Conservation (phyloP, 164 flowering plant species). For the Dillenia turbinata region DNA sequence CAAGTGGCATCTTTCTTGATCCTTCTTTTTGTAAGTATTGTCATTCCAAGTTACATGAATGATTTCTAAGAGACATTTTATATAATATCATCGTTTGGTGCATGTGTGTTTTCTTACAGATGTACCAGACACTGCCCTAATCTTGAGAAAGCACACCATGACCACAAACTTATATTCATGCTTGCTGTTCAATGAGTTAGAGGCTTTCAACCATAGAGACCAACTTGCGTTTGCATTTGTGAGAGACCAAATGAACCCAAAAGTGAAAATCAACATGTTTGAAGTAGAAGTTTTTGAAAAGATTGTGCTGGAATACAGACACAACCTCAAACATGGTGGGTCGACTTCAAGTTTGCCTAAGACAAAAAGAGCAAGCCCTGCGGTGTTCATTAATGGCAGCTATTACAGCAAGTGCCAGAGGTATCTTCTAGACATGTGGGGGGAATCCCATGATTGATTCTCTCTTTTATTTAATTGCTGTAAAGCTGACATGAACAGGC, state of each 20-base stretch:
- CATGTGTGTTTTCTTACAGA: slow-evolving; percentile 34
- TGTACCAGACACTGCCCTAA: slow-evolving; percentile 90
- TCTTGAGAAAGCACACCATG: slow-evolving; percentile 76
- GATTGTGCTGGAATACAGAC: slow-evolving; percentile 72
- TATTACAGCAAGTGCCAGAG: slow-evolving; percentile 29
- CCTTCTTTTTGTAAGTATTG: too few species aligned
- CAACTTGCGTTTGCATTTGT: slow-evolving; percentile 88
- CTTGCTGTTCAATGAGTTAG: slow-evolving; percentile 84
- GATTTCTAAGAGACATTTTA: too few species aligned
- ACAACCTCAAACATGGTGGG: slow-evolving; percentile 46
- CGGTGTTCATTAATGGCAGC: slow-evolving; percentile 22
- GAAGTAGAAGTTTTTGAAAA: slow-evolving; percentile 85
- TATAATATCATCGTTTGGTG: not conserved
- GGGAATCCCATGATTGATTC: slow-evolving; percentile 39
- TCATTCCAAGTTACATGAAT: too few species aligned
- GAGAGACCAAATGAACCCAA: slow-evolving; percentile 74
- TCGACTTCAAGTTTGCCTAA: slow-evolving; percentile 2
- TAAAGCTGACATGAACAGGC: not conserved
- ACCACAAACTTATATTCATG: slow-evolving; percentile 74
- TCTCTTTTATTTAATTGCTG: not conserved
- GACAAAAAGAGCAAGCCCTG: slow-evolving; percentile 22
- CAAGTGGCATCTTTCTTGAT: too few species aligned
- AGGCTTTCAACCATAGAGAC: slow-evolving; percentile 89
- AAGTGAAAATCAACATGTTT: slow-evolving; percentile 75
- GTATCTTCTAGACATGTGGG: slow-evolving; percentile 66